Evolutionary conservation across 2,329 filamentous ascomycete species (phyloP).

Genomic region (Incumbomyces lentus): DNA sequence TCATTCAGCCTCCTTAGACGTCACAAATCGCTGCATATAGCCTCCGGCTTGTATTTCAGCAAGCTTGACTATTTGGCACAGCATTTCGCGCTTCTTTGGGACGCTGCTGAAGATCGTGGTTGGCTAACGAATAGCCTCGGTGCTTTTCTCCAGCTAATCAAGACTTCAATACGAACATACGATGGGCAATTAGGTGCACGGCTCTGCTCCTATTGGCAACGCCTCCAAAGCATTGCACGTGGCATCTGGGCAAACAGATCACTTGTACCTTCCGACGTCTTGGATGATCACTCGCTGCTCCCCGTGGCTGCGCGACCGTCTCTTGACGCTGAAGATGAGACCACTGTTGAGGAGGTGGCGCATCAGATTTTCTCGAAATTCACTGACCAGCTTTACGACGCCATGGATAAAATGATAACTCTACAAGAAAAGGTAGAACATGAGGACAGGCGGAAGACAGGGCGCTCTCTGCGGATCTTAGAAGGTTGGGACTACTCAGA

Average conservation of each 20-base stretch:
- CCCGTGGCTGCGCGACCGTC: slow-evolving; percentile 1
- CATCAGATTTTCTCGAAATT: neutral
- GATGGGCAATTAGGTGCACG: no score
- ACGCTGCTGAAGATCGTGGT: neutral
- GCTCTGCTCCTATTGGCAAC: no score
- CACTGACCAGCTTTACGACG: slow-evolving; percentile 12
- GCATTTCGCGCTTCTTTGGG: neutral
- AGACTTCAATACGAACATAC: no score
- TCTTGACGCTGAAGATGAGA: neutral
- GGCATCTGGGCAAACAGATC: no score
- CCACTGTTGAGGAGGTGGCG: neutral
- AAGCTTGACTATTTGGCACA: neutral
- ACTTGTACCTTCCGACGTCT: no score
- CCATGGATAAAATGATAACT: slow-evolving; percentile 10
- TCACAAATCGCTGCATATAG: neutral
- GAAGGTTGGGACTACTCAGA: slow-evolving; percentile 24
- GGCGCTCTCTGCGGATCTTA: neutral
- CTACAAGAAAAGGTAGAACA: slow-evolving; percentile 20
- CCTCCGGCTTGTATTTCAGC: neutral
- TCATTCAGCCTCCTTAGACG: neutral
- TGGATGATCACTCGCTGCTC: slow-evolving; percentile 8
- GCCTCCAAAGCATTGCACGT: no score
- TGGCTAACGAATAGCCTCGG: neutral
- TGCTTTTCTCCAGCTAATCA: neutral
- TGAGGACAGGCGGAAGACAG: neutral